Conservation (phyloP, 1,139 yeast genomes). For the Sugiyamaella grinbergsii region DNA sequence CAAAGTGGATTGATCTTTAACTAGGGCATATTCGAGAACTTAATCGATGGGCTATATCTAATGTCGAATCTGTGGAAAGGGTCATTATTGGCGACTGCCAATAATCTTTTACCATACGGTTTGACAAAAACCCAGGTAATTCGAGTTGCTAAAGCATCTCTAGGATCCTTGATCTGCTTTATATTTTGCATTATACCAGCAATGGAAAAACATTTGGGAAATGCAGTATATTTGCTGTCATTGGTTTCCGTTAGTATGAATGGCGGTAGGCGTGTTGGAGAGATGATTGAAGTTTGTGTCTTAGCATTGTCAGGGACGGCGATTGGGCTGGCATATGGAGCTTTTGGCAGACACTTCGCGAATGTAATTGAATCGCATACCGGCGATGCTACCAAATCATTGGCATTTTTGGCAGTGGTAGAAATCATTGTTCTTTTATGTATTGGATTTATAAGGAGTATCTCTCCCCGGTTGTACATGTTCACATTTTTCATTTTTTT, state of each 20-base stretch:
- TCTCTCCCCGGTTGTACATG: conserved; percentile 50
- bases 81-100: conserved; percentile 6
- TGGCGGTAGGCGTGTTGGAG: conserved; percentile 53
- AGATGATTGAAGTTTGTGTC: conserved; percentile 49
- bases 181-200: conserved; percentile 22
- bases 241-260: conserved; percentile 51
- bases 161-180: conserved; percentile 22
- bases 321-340: conserved; percentile 48
- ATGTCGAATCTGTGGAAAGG: conserved; percentile 10
- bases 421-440: conserved; percentile 50
- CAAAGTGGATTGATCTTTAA: neutral
- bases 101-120: conserved; percentile 22
- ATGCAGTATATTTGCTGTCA: conserved; percentile 49
- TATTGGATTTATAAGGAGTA: conserved; percentile 54
- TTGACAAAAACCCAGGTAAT: conserved; percentile 18
- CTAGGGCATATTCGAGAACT: neutral
- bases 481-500: conserved; percentile 51
- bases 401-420: conserved; percentile 49
- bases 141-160: conserved; percentile 22
- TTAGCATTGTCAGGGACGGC: conserved; percentile 45
- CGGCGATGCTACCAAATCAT: conserved; percentile 41
- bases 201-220: conserved; percentile 39
- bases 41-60: neutral
- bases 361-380: conserved; percentile 29
- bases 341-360: conserved; percentile 49